Evolutionary conservation across 345 rosid species (phyloP), one percentile per base, ranked within the genome.

Genomic region (Barbarea vulgaris): DNA sequence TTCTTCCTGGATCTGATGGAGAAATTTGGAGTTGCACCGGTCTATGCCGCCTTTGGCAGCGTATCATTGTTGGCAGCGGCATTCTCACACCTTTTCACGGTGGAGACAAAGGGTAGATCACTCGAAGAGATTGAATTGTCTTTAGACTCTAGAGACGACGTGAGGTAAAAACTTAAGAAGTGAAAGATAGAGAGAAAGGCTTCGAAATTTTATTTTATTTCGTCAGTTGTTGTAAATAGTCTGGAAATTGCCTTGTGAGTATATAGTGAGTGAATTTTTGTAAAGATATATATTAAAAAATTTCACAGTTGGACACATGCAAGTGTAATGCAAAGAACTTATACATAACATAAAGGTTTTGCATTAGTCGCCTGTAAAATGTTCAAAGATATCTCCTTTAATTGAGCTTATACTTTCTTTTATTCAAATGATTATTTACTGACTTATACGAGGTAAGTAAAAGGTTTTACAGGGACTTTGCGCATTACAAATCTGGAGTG

Each of bases 101-200:
- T 91, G 21, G 96, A 91, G 84, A 88, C 90, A 13, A 89, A 87
- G 77, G 91, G 96, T 15, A 85, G 91, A 15, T 84, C 97, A 25
- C 89, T 91, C 0, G 90, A 89, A 73, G 96, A 89, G 80, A 91
- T 89, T 42, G 96, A 91, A 79, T 67, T 84, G 81, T 89, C 91
- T 27, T 69, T 87, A 4, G 85, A 81, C 72, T 77, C 84, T 36
- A 52, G 0, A 36, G 61, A 67, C 21, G 48, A 33, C 34, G 11
- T n/a, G 1, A 51, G 60, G 10, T 67, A 48, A 47, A 64, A 64
- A 14, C 50, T 0, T 13, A 36, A 22, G 47, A 36, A 11, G 18
- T 6, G n/a, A 59, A 19, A 58, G 24, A 57, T 7, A 9, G 41
- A 36, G 41, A 36, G 4, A 34, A 34, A 36, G 41, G 10, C 13